Percentiles rank a stretch among this genome's conserved stretches.
Conservation (phyloP, 352 stramenopile genomes). For the Phytophthora agathidicida region DNA sequence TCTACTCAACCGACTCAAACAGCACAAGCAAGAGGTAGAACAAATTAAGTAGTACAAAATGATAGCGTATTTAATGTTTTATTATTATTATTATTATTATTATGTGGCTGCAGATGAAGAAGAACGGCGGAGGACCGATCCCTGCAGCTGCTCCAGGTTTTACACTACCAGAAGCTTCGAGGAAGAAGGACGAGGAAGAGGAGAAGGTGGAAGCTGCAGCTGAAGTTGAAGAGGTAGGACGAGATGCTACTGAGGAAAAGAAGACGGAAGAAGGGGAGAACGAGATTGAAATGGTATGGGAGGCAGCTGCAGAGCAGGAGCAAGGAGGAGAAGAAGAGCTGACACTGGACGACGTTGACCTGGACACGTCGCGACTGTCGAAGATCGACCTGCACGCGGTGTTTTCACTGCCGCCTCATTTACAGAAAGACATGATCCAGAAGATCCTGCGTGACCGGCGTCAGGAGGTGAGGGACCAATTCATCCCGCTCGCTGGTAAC, state of each 20-base stretch:
- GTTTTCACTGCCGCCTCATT: constrained; percentile 83
- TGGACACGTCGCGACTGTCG: constrained; percentile 59
- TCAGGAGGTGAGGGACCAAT: constrained; percentile 93
- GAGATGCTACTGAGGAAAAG: constrained; percentile 3
- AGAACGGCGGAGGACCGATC: constrained; percentile 42
- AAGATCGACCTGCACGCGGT: constrained; percentile 89
- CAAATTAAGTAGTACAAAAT: too few relatives aligned
- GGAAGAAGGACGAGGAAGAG: constrained; percentile 2
- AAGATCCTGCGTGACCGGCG: constrained; percentile 88
- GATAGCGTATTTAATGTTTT: too few relatives aligned
- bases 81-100: too few relatives aligned
- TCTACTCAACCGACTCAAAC: constrained; percentile 91
- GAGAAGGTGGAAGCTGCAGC: constrained; percentile 1
- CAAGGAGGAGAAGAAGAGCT: constrained; percentile 39
- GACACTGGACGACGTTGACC: constrained; percentile 64
- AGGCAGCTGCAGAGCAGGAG: constrained; percentile 31
- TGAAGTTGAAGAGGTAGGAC: constrained; percentile 3
- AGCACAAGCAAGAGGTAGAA: constrained; percentile 58
- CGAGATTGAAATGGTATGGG: constrained; percentile 13
- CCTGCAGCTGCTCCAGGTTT: constrained; percentile 65
- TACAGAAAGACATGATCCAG: constrained; percentile 94
- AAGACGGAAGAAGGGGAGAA: constrained; percentile 19
- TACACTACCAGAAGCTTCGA: constrained; percentile 40
- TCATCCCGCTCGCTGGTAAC: constrained; percentile 95
- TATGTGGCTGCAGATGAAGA: constrained; percentile 50